Evolutionary conservation across 73 alveolate species (phyloP).

Genomic region (Stentor coeruleus): DNA sequence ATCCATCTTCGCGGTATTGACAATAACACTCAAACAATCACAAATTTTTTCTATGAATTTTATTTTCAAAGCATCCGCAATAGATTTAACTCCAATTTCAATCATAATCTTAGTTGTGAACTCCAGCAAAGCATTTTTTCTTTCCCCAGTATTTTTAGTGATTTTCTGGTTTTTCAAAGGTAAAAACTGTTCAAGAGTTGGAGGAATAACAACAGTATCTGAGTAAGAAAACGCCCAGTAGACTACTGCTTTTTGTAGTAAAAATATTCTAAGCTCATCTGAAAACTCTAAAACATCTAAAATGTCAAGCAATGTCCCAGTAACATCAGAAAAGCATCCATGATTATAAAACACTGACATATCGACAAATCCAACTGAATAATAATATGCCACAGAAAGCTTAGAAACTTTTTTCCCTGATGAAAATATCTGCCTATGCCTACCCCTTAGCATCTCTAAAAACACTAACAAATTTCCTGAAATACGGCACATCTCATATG

Average conservation of each 20-base stretch:
- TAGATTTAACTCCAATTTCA: neutral
- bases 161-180: neutral
- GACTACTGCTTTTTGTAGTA: neutral
- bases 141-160: neutral
- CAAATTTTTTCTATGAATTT: too few relatives aligned
- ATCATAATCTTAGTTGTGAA: neutral
- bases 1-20: neutral
- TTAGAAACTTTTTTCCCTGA: neutral
- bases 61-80: neutral
- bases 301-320: neutral
- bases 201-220: neutral
- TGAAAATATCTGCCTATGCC: neutral
- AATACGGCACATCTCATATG: neutral
- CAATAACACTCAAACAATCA: neutral
- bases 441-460: neutral
- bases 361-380: neutral
- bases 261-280: neutral
- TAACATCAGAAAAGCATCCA: neutral
- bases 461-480: neutral
- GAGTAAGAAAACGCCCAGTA: conserved; percentile 7
- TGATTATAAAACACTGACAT: neutral
- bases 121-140: neutral
- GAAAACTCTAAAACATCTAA: neutral
- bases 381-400: neutral
- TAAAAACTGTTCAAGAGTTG: neutral